Base-by-base conservation (phyloP, 179 eudicot species). In the Carnegiea gigantea region DNA sequence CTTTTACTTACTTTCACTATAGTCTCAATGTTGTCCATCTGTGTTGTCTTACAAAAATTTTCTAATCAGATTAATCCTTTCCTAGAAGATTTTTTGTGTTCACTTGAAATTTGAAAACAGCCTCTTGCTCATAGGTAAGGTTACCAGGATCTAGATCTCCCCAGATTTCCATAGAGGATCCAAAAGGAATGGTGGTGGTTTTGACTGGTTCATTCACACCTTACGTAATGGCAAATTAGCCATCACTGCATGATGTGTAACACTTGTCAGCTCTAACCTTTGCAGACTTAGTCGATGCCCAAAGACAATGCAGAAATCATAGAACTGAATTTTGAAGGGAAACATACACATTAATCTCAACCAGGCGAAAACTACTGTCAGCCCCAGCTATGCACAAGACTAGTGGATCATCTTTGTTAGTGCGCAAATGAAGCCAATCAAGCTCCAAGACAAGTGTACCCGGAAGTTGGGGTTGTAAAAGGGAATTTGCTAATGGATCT, bases 291-390 rank as follows among this genome's bases (percentile, higher is more conserved):
- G 73, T 15, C 11, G 24, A 8, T 65, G 28, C 3, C 20, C n/a
- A 20, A 38, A 10, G 30, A 43, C 12, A 77, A 60, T n/a, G 51
- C 24, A 17, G 21, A 46, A 71, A 76, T 60, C 65, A 71, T 68
- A 24, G 3, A 79, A 44, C 71, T 44, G 33, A 79, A 48, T 11
- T 51, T 51, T 51, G 17, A 33, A 82, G 70, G 11, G 21, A 75
- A 78, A 85, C 98, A 77, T 94, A 96, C 99, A 88, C 83, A 80
- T 89, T 86, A 83, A 96, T 86, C 88, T 94, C 97, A 85, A 96
- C 92, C 84, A 94, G 97, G 77, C 98, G 98, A 81, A 94, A 96
- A 88, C 99, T 96, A 78, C 99, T 96, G 88, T 96, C 99, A 86
- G 97, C 97, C 87, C 98, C 99, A 86, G 99, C 99, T 79, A 96